phyloP scores from a whole-genome alignment of 179 eudicot genomes.

The Beta corolliflora region DNA sequence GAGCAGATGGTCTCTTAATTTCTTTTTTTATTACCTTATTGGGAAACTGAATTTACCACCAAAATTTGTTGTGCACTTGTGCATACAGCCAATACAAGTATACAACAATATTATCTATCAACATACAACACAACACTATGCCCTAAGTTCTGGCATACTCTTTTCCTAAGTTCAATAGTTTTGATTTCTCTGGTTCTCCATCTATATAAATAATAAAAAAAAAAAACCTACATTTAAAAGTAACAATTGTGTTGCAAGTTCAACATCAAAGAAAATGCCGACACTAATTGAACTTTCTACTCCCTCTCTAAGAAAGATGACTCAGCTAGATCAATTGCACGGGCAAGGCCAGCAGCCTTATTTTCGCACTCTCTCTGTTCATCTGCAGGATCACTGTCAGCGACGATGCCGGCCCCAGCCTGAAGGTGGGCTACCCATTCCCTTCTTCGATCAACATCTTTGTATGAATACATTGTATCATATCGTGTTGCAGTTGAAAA shows the following conservation, averaged over 20 bases:
- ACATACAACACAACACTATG: constrained; percentile 9
- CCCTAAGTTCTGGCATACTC: neutral
- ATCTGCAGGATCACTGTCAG: constrained; percentile 51
- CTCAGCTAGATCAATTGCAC: constrained; percentile 59
- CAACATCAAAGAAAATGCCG: too few relatives aligned
- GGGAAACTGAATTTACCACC: neutral
- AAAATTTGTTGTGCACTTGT: neutral
- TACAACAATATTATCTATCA: constrained; percentile 2
- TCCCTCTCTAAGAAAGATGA: constrained; percentile 41
- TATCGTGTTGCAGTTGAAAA: constrained; percentile 42
- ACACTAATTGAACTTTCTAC: constrained; percentile 8
- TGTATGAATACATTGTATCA: constrained; percentile 56
- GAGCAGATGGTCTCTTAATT: too few relatives aligned
- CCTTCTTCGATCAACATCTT: constrained; percentile 31
- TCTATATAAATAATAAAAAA: neutral
- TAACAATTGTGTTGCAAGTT: neutral
- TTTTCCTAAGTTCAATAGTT: neutral
- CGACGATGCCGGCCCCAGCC: constrained; percentile 58
- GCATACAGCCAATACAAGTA: neutral
- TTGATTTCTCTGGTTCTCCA: neutral
- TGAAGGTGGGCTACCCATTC: constrained; percentile 60
- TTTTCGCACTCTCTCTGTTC: constrained; percentile 56
- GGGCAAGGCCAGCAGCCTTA: constrained; percentile 60
- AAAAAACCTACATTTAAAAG: neutral
- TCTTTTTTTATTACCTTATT: too few relatives aligned